These are phyloP conservation scores for Aspergillus awamori DNA, from an alignment of 2,329 filamentous ascomycete genomes.

Conservation along the genomic window DNA sequence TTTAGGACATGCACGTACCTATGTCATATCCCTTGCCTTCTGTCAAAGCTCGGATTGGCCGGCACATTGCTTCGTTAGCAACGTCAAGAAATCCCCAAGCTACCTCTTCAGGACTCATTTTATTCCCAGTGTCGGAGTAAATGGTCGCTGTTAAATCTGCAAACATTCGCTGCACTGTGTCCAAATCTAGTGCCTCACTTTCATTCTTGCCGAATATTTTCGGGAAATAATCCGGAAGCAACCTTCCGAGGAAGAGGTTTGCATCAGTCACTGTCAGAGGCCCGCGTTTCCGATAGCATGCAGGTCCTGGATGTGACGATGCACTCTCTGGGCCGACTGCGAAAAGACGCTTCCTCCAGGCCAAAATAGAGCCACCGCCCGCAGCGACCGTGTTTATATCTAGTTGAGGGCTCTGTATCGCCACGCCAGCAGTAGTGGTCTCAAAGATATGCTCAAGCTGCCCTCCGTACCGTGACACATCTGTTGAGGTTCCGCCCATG, in stretches of 20 bases:
- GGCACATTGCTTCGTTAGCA: conserved; percentile 86
- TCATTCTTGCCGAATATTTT: conserved; percentile 43
- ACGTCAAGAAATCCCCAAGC: conserved; percentile 88
- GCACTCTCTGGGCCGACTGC: conserved; percentile 89
- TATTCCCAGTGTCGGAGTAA: conserved; percentile 60
- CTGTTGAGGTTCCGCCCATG: too few relatives aligned
- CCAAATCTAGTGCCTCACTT: conserved; percentile 63
- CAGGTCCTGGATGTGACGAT: conserved; percentile 84
- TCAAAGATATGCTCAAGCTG: conserved; percentile 91
- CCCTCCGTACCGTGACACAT: conserved; percentile 55
- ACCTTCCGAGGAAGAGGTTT: conserved; percentile 79
- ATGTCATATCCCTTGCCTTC: conserved; percentile 11
- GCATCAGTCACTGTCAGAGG: conserved; percentile 93
- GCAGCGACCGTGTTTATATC: conserved; percentile 94
- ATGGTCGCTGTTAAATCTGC: conserved; percentile 74
- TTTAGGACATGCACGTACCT: too few relatives aligned
- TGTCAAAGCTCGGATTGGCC: conserved; percentile 7
- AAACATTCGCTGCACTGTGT: conserved; percentile 71
- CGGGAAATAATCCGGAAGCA: conserved; percentile 88
- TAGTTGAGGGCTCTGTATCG: conserved; percentile 86
- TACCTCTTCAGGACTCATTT: conserved; percentile 77
- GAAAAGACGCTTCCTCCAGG: conserved; percentile 84
- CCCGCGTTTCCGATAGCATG: conserved; percentile 87
- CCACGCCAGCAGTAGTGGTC: conserved; percentile 85
- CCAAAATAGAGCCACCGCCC: conserved; percentile 69